Base-by-base conservation (phyloP, 2,329 filamentous ascomycete genomes). In the Orbilia javanica region DNA sequence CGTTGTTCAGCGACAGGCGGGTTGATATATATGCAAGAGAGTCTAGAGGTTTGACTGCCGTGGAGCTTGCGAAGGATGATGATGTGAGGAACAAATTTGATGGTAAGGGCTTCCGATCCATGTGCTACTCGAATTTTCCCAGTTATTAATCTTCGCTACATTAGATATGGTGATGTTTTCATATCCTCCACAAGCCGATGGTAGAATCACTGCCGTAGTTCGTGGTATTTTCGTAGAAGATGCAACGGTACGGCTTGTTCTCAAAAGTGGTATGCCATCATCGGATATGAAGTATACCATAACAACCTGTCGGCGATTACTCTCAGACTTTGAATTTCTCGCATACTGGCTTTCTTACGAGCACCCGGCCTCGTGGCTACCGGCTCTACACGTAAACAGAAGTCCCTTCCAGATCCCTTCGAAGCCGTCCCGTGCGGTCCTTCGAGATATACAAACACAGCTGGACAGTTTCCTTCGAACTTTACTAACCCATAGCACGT, bases 141-240 rank as follows among this genome's bases (percentile, higher is more conserved):
- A 10, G 1, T 25, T 62, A 18, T 57, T 66, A 60, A 63, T n/a
- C 3, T 2, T 44, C 20, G 34, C 4, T 34, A 27, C 4, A 3
- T 4, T 50, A 82, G 96, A 99, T 83, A 87, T 99, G 79, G 91
- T 94, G 0, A 86, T 99, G 8, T 91, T 99, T 80, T 92, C 92
- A 20, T 90, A 90, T 83, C 87, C 89, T 0, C 87, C 92, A 4
- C 90, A 89, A 10, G 87, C 88, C 8, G 93, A 97, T 80, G 91
- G 91, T 3, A 90, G 95, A 25, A 94, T 94, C 22, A 98, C 96
- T 0, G 93, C 93, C 0, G 94, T 98, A 0, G 96, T 99, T 0
- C 89, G 96, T 72, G 96, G 94, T 0, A 97, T 97, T 84, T 98
- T 99, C 82, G 94, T 99, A 10, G 96, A 99, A 85, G 96, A 99